These are phyloP conservation scores for Vitis labrusca DNA, from an alignment of 164 flowering plant species.

Conservation along the genomic window DNA sequence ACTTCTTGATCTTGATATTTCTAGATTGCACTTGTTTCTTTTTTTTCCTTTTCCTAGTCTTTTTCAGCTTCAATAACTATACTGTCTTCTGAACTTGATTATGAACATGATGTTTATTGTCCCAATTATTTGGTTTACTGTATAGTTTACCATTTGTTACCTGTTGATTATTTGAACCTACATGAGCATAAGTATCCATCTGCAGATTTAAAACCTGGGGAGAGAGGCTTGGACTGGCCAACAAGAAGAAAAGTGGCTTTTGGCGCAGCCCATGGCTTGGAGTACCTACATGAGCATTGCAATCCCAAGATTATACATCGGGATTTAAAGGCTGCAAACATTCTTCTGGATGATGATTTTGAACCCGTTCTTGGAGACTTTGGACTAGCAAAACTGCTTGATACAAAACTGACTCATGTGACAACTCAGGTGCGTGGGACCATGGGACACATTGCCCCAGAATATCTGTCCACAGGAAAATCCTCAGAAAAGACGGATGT, in stretches of 20 bases:
- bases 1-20: no score
- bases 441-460: constrained; percentile 75
- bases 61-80: no score
- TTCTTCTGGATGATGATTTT: constrained; percentile 54
- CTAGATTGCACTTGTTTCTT: no score
- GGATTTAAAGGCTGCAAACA: constrained; percentile 65
- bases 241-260: constrained; percentile 52
- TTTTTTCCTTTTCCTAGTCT: no score
- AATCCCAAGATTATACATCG: constrained; percentile 63
- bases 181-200: no score
- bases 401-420: constrained; percentile 51
- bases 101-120: not conserved
- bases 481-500: constrained; percentile 66
- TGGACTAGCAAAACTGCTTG: constrained; percentile 59
- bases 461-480: constrained; percentile 59
- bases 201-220: constrained; percentile 54
- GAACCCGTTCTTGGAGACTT: constrained; percentile 67
- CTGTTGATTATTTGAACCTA: not conserved
- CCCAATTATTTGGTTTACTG: no score
- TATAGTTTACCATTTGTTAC: not conserved
- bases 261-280: constrained; percentile 62
- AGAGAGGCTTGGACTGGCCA: constrained; percentile 58
- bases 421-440: constrained; percentile 70
- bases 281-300: constrained; percentile 60
- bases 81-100: not conserved